Conservation (phyloP, 495 filamentous ascomycete genomes). For the Aspergillus taichungensis region DNA sequence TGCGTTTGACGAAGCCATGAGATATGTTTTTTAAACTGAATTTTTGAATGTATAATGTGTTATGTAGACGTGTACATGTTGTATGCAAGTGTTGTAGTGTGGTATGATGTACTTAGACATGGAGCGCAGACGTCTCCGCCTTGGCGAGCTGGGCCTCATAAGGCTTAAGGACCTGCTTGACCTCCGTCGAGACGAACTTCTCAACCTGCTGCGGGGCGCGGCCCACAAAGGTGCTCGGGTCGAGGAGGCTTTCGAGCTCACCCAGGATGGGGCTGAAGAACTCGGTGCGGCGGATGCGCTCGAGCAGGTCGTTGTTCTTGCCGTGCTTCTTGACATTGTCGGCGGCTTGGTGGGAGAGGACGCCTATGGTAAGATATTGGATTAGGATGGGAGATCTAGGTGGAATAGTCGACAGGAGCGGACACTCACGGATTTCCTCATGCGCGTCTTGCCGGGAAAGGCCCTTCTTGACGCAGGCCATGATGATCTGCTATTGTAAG, state of each 20-base stretch:
- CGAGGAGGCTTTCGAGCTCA: slow-evolving; percentile 67
- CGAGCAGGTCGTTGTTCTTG: slow-evolving; percentile 73
- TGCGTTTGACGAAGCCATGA: no score
- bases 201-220: slow-evolving; percentile 49
- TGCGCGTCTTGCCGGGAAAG: slow-evolving; percentile 82
- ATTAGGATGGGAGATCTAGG: background rate
- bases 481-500: slow-evolving; percentile 56
- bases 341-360: slow-evolving; percentile 78
- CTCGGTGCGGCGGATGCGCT: slow-evolving; percentile 60
- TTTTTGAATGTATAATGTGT: no score
- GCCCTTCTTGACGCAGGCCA: slow-evolving; percentile 70
- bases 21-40: no score
- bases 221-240: slow-evolving; percentile 60
- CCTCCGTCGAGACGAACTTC: slow-evolving; percentile 47
- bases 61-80: no score
- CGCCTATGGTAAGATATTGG: slow-evolving; percentile 35
- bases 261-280: slow-evolving; percentile 79
- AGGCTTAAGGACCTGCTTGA: slow-evolving; percentile 42
- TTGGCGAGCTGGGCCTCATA: slow-evolving; percentile 34
- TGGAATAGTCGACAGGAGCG: background rate
- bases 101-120: slow-evolving; percentile 32
- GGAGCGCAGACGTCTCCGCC: slow-evolving; percentile 41
- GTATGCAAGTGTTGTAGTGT: no score
- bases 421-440: slow-evolving; percentile 59
- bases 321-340: slow-evolving; percentile 74